Evolutionary conservation across 495 filamentous ascomycete species (phyloP).

Genomic region (Filosporella fistucella): DNA sequence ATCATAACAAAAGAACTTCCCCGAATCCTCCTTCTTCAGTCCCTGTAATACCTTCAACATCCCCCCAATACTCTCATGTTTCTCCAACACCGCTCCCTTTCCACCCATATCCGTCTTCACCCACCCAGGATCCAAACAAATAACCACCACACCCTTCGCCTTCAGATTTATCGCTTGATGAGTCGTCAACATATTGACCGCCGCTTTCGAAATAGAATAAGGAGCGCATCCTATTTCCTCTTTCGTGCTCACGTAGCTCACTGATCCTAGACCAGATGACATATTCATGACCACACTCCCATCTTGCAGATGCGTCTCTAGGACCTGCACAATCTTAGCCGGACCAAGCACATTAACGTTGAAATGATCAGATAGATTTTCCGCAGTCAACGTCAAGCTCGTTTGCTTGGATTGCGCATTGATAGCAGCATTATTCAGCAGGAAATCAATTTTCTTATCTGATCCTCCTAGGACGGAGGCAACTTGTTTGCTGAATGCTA

Average conservation of each 20-base stretch:
- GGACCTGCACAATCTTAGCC: no score
- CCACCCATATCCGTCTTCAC: slow-evolving; percentile 28
- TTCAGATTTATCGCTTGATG: slow-evolving; percentile 33
- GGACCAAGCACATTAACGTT: no score
- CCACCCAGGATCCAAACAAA: slow-evolving; percentile 23
- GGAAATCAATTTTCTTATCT: slow-evolving; percentile 33
- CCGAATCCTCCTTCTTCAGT: slow-evolving; percentile 34
- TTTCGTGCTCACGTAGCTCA: no score
- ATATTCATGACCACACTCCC: no score
- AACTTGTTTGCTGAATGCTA: slow-evolving; percentile 28
- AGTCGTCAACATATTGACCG: slow-evolving; percentile 36
- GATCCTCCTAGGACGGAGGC: slow-evolving; percentile 26
- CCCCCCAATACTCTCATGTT: slow-evolving; percentile 27
- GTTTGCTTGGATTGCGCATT: no score
- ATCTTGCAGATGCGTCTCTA: no score
- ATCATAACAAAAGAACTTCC: slow-evolving; percentile 25
- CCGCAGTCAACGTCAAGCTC: no score
- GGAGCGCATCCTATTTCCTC: slow-evolving; percentile 13
- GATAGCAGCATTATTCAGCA: slow-evolving; percentile 40
- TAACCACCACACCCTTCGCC: slow-evolving; percentile 22
- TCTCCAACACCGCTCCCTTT: slow-evolving; percentile 27
- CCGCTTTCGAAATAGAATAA: slow-evolving; percentile 39
- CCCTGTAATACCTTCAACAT: slow-evolving; percentile 26
- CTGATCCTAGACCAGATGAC: no score
- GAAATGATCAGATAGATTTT: no score